A percentile compares a stretch with the other conserved stretches of the same genome.
Evolutionary conservation across 306 rosid species (phyloP).

Genomic region (Fagus sylvatica): DNA sequence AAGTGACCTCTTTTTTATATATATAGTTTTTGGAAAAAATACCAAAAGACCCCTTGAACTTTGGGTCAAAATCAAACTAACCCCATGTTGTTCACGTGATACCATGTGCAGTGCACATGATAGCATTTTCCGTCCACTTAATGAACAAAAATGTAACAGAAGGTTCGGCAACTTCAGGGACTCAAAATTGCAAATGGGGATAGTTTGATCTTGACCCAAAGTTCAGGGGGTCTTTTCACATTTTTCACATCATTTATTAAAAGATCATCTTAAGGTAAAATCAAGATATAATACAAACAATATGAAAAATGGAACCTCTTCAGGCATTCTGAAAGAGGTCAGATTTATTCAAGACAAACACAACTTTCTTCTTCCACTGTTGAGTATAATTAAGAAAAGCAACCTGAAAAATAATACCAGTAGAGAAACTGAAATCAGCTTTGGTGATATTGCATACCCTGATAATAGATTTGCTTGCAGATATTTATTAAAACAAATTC

Average conservation of each 20-base stretch:
- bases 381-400: slow-evolving; percentile 88
- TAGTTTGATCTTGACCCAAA: too few relatives aligned
- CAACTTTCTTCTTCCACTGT: slow-evolving; percentile 98
- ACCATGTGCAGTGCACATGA: too few relatives aligned
- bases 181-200: too few relatives aligned
- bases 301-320: slow-evolving; percentile 57
- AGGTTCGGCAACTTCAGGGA: too few relatives aligned
- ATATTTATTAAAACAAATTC: background rate
- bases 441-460: slow-evolving; percentile 1
- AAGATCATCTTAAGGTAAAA: too few relatives aligned
- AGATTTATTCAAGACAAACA: slow-evolving; percentile 88
- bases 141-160: too few relatives aligned
- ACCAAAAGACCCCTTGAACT: too few relatives aligned
- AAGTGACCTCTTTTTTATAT: background rate
- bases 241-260: background rate
- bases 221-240: too few relatives aligned
- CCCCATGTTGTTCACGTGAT: too few relatives aligned
- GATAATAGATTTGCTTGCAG: background rate
- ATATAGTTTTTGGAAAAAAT: too few relatives aligned
- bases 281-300: slow-evolving; percentile 12
- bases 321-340: slow-evolving; percentile 74
- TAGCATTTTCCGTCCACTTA: too few relatives aligned
- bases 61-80: too few relatives aligned
- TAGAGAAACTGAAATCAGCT: slow-evolving; percentile 14
- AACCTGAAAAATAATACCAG: slow-evolving; percentile 55